Conservation (phyloP, 2,329 filamentous ascomycete species). For the Cladosporium sphaerospermum region DNA sequence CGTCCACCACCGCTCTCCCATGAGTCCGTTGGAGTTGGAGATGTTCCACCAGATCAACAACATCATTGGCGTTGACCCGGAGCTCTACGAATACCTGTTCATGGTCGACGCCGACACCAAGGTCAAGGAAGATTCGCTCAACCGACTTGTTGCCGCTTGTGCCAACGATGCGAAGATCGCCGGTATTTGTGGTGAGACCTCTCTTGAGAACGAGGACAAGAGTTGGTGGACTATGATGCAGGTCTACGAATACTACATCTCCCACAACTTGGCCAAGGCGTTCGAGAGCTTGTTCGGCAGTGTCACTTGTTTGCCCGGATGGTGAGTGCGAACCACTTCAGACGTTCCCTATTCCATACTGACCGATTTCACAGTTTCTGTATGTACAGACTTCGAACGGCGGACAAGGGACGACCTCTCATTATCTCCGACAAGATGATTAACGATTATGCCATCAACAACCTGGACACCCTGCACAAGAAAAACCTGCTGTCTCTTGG, state of each 20-base stretch:
- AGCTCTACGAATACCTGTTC: constrained; percentile 92
- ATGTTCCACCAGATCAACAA: constrained; percentile 99
- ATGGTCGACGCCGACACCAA: constrained; percentile 98
- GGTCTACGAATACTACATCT: constrained; percentile 99
- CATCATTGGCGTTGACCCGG: constrained; percentile 94
- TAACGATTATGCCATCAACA: constrained; percentile 77
- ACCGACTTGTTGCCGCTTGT: constrained; percentile 85
- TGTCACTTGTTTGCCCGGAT: constrained; percentile 97
- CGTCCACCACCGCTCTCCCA: constrained; percentile 86
- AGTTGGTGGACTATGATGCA: constrained; percentile 99
- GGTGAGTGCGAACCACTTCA: constrained; percentile 55
- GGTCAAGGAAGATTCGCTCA: constrained; percentile 86
- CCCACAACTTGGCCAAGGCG: constrained; percentile 91
- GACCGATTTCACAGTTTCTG: constrained; percentile 64
- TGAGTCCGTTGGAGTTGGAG: constrained; percentile 93
- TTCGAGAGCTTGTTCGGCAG: constrained; percentile 97
- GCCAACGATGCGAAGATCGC: constrained; percentile 93
- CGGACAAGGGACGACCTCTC: constrained; percentile 86
- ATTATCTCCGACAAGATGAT: constrained; percentile 89
- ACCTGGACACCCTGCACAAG: constrained; percentile 90
- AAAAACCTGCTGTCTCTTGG: constrained; percentile 90
- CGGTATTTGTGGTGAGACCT: constrained; percentile 95
- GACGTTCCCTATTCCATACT: background rate
- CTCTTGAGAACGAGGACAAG: constrained; percentile 86
- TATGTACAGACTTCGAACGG: constrained; percentile 95